A percentile compares a stretch with the other conserved stretches of the same genome.
Conservation (phyloP, 768 basidiomycete species). For the Suillus sp. region DNA sequence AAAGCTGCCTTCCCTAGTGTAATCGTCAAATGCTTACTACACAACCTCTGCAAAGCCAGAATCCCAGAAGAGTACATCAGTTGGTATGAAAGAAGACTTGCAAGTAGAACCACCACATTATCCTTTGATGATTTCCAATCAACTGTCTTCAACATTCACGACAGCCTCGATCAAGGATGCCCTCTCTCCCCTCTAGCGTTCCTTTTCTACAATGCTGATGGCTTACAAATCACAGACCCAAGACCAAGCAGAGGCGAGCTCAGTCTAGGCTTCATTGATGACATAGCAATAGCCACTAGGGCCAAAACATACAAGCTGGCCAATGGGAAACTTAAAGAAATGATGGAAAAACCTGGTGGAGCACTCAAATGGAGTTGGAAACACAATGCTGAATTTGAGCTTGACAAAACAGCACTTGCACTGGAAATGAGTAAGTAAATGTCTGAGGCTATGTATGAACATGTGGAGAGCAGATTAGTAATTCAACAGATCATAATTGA, state of each 20-base stretch:
- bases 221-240: no score
- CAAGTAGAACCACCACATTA: conserved; percentile 7
- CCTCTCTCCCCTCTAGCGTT: no score
- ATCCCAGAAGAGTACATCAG: conserved; percentile 11
- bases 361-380: not conserved
- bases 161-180: conserved; percentile 23
- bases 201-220: conserved; percentile 8
- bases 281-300: conserved; percentile 5
- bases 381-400: conserved; percentile 7
- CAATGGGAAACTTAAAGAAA: not conserved
- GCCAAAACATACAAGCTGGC: not conserved
- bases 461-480: no score
- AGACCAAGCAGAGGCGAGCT: not conserved
- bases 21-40: not conserved
- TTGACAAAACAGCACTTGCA: conserved; percentile 10
- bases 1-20: conserved; percentile 24
- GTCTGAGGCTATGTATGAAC: no score
- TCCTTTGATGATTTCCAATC: conserved; percentile 31
- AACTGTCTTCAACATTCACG: conserved; percentile 16
- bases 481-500: no score
- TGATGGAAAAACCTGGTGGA: conserved; percentile 5
- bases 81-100: not conserved
- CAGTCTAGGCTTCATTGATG: conserved; percentile 12
- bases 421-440: no score
- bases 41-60: not conserved